These are phyloP conservation scores for Colletotrichum siamense DNA, from an alignment of 2,329 filamentous ascomycete species.

Conservation along the genomic window DNA sequence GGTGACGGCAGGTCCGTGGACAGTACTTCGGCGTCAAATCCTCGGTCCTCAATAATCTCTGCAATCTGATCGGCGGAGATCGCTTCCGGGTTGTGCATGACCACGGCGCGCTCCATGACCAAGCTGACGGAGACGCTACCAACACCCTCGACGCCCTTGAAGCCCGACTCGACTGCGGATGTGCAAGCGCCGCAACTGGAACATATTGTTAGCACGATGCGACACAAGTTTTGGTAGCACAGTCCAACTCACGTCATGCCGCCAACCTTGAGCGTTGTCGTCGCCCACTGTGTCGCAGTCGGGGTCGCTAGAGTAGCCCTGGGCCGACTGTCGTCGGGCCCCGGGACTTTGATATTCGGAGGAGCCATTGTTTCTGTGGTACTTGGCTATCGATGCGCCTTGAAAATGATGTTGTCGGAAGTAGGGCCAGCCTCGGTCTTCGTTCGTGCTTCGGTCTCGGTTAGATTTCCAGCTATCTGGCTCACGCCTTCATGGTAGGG, in stretches of 20 bases:
- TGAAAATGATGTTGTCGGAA: not conserved
- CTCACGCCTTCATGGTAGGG: constrained; percentile 15
- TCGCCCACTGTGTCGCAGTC: constrained; percentile 73
- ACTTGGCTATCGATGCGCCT: not conserved
- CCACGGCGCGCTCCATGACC: constrained; percentile 93
- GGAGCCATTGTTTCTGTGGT: constrained; percentile 51
- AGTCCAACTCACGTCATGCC: constrained; percentile 74
- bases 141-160: constrained; percentile 81
- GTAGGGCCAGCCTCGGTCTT: constrained; percentile 13
- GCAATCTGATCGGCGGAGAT: constrained; percentile 78
- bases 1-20: constrained; percentile 75
- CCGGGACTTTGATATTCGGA: constrained; percentile 52
- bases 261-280: constrained; percentile 87
- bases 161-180: constrained; percentile 91
- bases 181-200: constrained; percentile 87
- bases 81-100: constrained; percentile 82
- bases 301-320: constrained; percentile 37
- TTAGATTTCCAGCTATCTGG: constrained; percentile 1
- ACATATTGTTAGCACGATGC: constrained; percentile 31
- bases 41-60: constrained; percentile 89
- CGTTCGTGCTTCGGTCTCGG: constrained; percentile 3
- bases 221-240: not conserved
- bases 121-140: constrained; percentile 90
- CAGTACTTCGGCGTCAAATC: constrained; percentile 91
- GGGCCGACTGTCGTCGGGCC: constrained; percentile 37